Conservation (phyloP, 768 basidiomycete species). For the Collybia mongolica region DNA sequence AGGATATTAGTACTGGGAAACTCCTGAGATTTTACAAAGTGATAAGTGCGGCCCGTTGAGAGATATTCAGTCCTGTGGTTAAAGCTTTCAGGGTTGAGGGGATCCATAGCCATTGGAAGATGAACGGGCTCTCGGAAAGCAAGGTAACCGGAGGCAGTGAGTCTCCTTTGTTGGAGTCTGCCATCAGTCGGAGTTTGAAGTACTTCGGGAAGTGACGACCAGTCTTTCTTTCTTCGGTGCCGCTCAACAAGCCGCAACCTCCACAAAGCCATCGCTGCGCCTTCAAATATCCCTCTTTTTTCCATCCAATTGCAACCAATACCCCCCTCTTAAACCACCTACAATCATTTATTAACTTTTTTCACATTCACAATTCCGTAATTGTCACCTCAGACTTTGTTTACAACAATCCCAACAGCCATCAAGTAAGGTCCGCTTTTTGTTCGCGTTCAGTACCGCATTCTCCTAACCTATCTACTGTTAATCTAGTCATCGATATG, state of each 20-base stretch:
- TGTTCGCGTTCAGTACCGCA: conserved; percentile 4
- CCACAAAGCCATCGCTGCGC: conserved; percentile 12
- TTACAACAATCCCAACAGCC: conserved; percentile 3
- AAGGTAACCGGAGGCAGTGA: conserved; percentile 2
- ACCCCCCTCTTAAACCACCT: conserved; percentile 9
- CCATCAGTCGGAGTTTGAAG: conserved; percentile 20
- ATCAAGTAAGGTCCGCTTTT: conserved; percentile 34
- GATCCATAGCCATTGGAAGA: conserved; percentile 46
- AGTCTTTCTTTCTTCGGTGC: conserved; percentile 26
- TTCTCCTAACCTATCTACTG: conserved; percentile 17
- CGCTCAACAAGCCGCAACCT: conserved; percentile 19
- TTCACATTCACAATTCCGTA: conserved; percentile 18
- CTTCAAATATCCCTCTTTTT: conserved; percentile 6
- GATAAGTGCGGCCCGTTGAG: conserved; percentile 62
- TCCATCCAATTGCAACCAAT: conserved; percentile 3
- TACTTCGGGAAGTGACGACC: conserved; percentile 15
- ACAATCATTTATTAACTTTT: conserved; percentile 19
- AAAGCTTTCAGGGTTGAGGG: conserved; percentile 41
- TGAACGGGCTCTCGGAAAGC: conserved; percentile 3
- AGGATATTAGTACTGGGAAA: not conserved
- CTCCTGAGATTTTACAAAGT: conserved; percentile 44
- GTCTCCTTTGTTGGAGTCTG: not conserved
- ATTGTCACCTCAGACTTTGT: conserved; percentile 6
- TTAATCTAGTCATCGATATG: conserved; percentile 36
- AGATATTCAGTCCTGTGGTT: conserved; percentile 50